Percentiles rank a stretch among this genome's conserved stretches.
phyloP scores from a whole-genome alignment of 208 protist genomes.

The Jaenimonas drosophilae region DNA sequence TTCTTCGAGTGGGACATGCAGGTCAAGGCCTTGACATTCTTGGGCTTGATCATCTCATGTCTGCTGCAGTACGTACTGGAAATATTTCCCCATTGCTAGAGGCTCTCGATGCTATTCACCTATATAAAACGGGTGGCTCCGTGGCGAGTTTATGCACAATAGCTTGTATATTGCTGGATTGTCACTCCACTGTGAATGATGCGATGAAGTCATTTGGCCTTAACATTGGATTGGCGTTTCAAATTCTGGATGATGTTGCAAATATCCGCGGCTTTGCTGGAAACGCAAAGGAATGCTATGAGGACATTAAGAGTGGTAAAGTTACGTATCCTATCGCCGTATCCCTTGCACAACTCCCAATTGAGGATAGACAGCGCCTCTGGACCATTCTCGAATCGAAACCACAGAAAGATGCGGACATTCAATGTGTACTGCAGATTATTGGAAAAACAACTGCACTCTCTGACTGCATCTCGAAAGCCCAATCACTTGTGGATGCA shows the following conservation, averaged over 20 bases:
- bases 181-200: slow-evolving; percentile 7
- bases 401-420: slow-evolving; percentile 7
- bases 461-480: slow-evolving; percentile 21
- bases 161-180: slow-evolving; percentile 39
- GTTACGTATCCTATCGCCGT: slow-evolving; percentile 54
- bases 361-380: slow-evolving; percentile 15
- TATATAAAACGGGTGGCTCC: slow-evolving; percentile 42
- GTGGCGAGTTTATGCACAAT: slow-evolving; percentile 27
- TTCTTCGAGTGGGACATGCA: slow-evolving; percentile 37
- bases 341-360: slow-evolving; percentile 21
- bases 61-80: slow-evolving; percentile 24
- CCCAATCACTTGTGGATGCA: slow-evolving; percentile 14
- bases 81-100: slow-evolving; percentile 19
- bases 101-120: slow-evolving; percentile 33
- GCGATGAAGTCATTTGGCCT: slow-evolving; percentile 33
- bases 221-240: slow-evolving; percentile 42
- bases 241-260: slow-evolving; percentile 58
- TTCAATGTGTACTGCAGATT: slow-evolving; percentile 15
- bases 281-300: slow-evolving; percentile 20
- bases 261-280: slow-evolving; percentile 30
- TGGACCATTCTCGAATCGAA: slow-evolving; percentile 22
- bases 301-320: slow-evolving; percentile 44
- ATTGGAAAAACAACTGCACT: slow-evolving; percentile 16
- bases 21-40: slow-evolving; percentile 64
- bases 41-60: slow-evolving; percentile 44